Conservation (phyloP, 768 basidiomycete species). For the Coprinopsis marcescibilis region DNA sequence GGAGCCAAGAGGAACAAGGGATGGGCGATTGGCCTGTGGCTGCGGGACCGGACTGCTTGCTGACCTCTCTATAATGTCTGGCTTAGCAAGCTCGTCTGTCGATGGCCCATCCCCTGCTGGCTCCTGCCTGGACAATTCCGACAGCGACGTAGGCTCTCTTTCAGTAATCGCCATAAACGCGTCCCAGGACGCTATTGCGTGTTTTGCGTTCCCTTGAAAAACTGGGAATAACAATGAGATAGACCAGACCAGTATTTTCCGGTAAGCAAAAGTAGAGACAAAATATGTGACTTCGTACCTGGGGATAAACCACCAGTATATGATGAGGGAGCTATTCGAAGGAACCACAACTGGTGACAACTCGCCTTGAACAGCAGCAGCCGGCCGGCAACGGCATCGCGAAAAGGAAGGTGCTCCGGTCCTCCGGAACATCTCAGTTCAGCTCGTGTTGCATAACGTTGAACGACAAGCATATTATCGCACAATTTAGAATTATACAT, state of each 20-base stretch:
- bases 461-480: background rate
- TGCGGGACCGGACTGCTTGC: conserved; percentile 19
- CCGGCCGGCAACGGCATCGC: background rate
- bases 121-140: conserved; percentile 31
- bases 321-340: conserved; percentile 17
- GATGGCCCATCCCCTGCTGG: conserved; percentile 20
- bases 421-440: too few species aligned
- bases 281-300: conserved; percentile 25
- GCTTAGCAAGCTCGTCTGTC: conserved; percentile 15
- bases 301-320: conserved; percentile 34
- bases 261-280: conserved; percentile 9
- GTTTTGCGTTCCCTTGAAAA: conserved; percentile 25
- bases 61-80: conserved; percentile 12
- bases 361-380: conserved; percentile 12
- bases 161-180: conserved; percentile 78
- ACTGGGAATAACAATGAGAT: conserved; percentile 3
- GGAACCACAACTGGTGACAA: conserved; percentile 12
- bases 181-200: conserved; percentile 57
- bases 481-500: conserved; percentile 8
- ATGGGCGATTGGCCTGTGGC: conserved; percentile 31
- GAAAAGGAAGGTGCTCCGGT: conserved; percentile 1
- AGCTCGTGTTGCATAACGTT: too few species aligned
- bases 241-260: conserved; percentile 11
- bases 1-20: conserved; percentile 42
- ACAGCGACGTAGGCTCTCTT: conserved; percentile 37